A percentile compares a stretch with the other conserved stretches of the same genome.
phyloP scores from a whole-genome alignment of 2,329 filamentous ascomycete genomes.

The Boeremia exigua region DNA sequence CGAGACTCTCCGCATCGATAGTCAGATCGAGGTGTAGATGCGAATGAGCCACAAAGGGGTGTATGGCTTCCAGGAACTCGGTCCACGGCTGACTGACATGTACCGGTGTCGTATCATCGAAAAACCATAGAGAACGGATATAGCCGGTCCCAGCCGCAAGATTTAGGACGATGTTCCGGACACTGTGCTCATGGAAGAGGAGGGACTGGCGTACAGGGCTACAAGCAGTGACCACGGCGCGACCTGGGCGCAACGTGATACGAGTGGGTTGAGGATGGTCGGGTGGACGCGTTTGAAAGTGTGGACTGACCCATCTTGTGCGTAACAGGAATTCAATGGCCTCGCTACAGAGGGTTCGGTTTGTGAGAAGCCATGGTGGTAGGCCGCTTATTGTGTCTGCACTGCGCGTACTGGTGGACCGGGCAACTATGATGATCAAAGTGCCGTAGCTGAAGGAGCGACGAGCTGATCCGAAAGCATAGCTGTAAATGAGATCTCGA shows the following conservation, averaged over 20 bases:
- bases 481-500: background rate
- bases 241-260: background rate
- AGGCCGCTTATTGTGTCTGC: background rate
- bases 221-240: background rate
- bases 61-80: background rate
- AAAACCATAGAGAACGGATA: too few species aligned
- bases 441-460: background rate
- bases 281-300: background rate
- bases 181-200: background rate
- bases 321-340: background rate
- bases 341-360: background rate
- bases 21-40: background rate
- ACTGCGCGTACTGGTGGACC: too few species aligned
- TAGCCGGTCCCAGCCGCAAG: background rate
- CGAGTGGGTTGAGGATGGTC: background rate
- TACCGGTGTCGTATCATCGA: too few species aligned
- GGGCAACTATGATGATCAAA: background rate
- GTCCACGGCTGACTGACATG: background rate
- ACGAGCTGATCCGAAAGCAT: background rate
- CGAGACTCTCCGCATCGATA: background rate
- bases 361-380: background rate
- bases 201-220: background rate
- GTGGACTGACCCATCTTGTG: background rate
- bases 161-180: background rate
- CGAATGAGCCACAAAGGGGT: background rate